phyloP scores from a whole-genome alignment of 2,329 filamentous ascomycete species.

The Fusarium haematococcum region DNA sequence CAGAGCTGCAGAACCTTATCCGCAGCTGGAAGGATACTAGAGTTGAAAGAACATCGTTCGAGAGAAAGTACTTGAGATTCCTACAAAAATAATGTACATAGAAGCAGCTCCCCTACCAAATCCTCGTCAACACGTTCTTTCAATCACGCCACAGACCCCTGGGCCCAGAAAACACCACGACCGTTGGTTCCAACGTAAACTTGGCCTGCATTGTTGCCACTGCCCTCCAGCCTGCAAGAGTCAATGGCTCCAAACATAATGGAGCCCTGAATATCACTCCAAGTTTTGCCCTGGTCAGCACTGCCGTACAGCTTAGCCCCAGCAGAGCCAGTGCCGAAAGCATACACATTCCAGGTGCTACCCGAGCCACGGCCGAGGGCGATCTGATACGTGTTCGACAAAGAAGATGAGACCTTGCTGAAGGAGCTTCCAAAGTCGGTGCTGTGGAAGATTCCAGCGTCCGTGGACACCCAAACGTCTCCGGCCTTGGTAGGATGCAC shows the following conservation, averaged over 20 bases:
- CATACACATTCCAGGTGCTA: slow-evolving; percentile 59
- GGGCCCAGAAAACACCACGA: slow-evolving; percentile 55
- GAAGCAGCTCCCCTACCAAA: neutral
- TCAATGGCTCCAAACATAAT: slow-evolving; percentile 58
- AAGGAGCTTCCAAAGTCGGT: slow-evolving; percentile 64
- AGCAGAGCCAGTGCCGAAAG: slow-evolving; percentile 57
- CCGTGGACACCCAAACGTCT: slow-evolving; percentile 69
- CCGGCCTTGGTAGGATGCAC: slow-evolving; percentile 68
- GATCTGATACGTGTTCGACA: slow-evolving; percentile 57
- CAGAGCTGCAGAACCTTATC: neutral
- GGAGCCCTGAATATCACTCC: slow-evolving; percentile 60
- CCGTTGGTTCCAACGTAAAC: slow-evolving; percentile 65
- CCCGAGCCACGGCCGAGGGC: slow-evolving; percentile 57
- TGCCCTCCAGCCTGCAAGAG: slow-evolving; percentile 55
- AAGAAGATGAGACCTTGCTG: slow-evolving; percentile 49
- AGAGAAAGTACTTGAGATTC: neutral
- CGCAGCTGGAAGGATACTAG: neutral
- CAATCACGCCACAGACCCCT: slow-evolving; percentile 10
- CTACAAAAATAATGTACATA: neutral
- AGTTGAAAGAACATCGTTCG: neutral
- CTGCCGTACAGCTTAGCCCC: slow-evolving; percentile 60
- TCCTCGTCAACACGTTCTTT: neutral
- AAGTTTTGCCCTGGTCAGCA: slow-evolving; percentile 55
- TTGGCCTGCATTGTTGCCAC: slow-evolving; percentile 57
- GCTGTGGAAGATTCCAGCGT: slow-evolving; percentile 65